phyloP scores from a whole-genome alignment of 2,329 filamentous ascomycete genomes.

The Fusarium sp. region DNA sequence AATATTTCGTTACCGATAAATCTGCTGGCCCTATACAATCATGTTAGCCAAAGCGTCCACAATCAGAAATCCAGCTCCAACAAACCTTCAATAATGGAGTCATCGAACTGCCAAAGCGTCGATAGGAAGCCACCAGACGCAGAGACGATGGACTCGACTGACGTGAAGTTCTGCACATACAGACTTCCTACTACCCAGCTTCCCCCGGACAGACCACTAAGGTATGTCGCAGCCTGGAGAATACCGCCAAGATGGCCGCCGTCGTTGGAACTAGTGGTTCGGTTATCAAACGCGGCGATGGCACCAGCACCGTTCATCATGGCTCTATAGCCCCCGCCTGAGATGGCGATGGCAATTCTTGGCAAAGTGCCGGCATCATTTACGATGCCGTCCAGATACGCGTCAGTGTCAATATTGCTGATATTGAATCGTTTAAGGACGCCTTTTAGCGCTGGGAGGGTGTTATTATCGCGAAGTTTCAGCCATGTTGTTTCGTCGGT shows the following conservation, averaged over 20 bases:
- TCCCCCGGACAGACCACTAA: slow-evolving; percentile 79
- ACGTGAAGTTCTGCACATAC: slow-evolving; percentile 80
- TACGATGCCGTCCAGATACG: slow-evolving; percentile 72
- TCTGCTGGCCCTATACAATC: slow-evolving; percentile 22
- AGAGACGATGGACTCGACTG: slow-evolving; percentile 58
- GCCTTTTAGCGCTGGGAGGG: slow-evolving; percentile 74
- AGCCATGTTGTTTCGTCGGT: slow-evolving; percentile 66
- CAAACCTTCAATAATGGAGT: slow-evolving; percentile 47
- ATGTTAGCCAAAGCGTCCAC: neutral
- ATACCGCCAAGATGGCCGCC: slow-evolving; percentile 70
- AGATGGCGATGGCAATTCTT: slow-evolving; percentile 75
- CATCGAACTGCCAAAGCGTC: slow-evolving; percentile 30
- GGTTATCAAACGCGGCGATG: slow-evolving; percentile 77
- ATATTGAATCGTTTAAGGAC: slow-evolving; percentile 77
- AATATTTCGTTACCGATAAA: slow-evolving; percentile 60
- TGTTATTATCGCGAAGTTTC: slow-evolving; percentile 71
- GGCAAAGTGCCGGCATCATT: slow-evolving; percentile 70
- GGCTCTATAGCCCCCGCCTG: slow-evolving; percentile 83
- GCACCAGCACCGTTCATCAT: slow-evolving; percentile 81
- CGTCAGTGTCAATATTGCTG: slow-evolving; percentile 72
- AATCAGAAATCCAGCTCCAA: neutral
- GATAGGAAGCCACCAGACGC: slow-evolving; percentile 20
- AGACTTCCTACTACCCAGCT: slow-evolving; percentile 81
- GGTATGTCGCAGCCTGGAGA: slow-evolving; percentile 79
- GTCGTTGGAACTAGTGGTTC: slow-evolving; percentile 69